Evolutionary conservation across 2,329 filamentous ascomycete species (phyloP).

Genomic region (Aureobasidium sp.): DNA sequence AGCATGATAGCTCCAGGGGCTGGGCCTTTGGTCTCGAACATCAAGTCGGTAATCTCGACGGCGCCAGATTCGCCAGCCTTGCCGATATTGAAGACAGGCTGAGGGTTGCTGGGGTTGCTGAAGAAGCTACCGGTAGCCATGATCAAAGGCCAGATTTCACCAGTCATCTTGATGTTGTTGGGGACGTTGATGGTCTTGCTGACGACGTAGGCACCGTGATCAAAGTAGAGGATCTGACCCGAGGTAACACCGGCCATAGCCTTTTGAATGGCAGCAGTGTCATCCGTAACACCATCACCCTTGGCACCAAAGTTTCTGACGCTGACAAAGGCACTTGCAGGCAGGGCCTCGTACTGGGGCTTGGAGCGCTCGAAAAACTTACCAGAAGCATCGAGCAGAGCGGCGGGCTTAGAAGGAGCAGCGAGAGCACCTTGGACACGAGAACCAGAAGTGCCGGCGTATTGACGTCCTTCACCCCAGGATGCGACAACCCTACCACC

Average conservation of each 20-base stretch:
- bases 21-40: constrained; percentile 76
- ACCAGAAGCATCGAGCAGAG: constrained; percentile 58
- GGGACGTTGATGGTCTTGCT: constrained; percentile 54
- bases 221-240: constrained; percentile 54
- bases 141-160: constrained; percentile 86
- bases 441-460: constrained; percentile 47
- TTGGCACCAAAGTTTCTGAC: constrained; percentile 73
- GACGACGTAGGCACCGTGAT: constrained; percentile 57
- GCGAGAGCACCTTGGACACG: constrained; percentile 50
- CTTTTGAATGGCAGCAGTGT: constrained; percentile 76
- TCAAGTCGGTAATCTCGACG: constrained; percentile 81
- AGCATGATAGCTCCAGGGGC: constrained; percentile 84
- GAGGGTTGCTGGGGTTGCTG: constrained; percentile 65
- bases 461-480: constrained; percentile 75
- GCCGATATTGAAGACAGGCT: constrained; percentile 81
- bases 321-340: constrained; percentile 67
- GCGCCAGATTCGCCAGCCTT: constrained; percentile 66
- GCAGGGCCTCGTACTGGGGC: constrained; percentile 72
- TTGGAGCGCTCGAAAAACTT: constrained; percentile 76
- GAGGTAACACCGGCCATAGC: constrained; percentile 61
- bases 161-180: constrained; percentile 66
- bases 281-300: constrained; percentile 82
- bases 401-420: constrained; percentile 56
- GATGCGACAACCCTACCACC: constrained; percentile 63
- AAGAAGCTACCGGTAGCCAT: constrained; percentile 74